phyloP scores from a whole-genome alignment of 2,329 filamentous ascomycete species.

The Microcyclospora tardicrescens region DNA sequence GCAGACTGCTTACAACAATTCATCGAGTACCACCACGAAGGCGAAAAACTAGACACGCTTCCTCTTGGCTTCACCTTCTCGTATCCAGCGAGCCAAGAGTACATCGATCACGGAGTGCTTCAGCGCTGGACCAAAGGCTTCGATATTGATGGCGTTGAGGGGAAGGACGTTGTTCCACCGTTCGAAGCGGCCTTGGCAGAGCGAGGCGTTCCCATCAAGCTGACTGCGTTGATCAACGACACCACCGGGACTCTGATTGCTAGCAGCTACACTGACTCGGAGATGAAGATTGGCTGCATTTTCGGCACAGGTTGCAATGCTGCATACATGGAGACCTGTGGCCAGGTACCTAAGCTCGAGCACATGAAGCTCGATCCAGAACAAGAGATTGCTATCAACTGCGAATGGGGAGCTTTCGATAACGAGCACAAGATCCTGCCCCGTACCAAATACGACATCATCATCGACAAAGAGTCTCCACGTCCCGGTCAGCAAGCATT shows the following conservation, averaged over 20 bases:
- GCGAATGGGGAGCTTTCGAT: constrained; percentile 94
- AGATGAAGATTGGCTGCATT: constrained; percentile 92
- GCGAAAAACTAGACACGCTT: constrained; percentile 50
- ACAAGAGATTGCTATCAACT: constrained; percentile 84
- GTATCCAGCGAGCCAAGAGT: constrained; percentile 84
- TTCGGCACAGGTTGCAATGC: constrained; percentile 98
- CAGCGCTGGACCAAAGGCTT: constrained; percentile 98
- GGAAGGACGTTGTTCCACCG: constrained; percentile 77
- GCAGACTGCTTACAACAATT: constrained; percentile 87
- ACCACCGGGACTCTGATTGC: constrained; percentile 95
- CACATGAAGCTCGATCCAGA: constrained; percentile 70
- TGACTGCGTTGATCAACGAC: constrained; percentile 91
- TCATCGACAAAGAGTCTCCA: constrained; percentile 32
- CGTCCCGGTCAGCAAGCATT: constrained; percentile 33
- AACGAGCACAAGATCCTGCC: constrained; percentile 84
- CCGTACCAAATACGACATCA: constrained; percentile 51
- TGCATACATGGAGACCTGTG: constrained; percentile 91
- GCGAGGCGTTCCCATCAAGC: constrained; percentile 77
- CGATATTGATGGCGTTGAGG: constrained; percentile 84
- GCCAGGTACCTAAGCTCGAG: constrained; percentile 83
- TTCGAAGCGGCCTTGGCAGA: constrained; percentile 66
- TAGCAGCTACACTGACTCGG: constrained; percentile 86
- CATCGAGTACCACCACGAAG: constrained; percentile 69
- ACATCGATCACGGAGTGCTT: constrained; percentile 82
- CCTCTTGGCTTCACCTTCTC: constrained; percentile 93